Evolutionary conservation across 2,329 filamentous ascomycete genomes (phyloP).

Genomic region (Diaporthe ilicicola): DNA sequence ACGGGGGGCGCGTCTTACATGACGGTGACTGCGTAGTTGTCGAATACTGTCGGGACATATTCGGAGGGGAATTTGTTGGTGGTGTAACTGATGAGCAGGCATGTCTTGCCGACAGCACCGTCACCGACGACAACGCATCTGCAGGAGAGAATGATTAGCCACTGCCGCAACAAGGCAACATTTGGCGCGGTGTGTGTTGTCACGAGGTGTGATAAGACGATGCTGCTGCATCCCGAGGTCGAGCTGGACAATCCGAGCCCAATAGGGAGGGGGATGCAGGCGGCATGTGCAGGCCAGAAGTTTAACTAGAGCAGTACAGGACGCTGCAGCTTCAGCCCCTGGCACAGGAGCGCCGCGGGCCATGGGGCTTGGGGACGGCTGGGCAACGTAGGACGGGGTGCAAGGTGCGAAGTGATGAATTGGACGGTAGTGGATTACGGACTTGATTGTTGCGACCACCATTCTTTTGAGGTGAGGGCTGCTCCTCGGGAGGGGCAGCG

Average conservation of each 20-base stretch:
- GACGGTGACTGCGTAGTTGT: conserved; percentile 99
- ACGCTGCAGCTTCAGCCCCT: conserved; percentile 12
- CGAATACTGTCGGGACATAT: conserved; percentile 99
- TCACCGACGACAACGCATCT: conserved; percentile 99
- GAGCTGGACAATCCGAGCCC: conserved; percentile 19
- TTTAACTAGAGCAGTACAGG: conserved; percentile 17
- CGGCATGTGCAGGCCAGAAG: conserved; percentile 24
- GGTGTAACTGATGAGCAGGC: conserved; percentile 98
- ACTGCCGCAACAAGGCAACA: conserved; percentile 4
- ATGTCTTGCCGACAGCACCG: conserved; percentile 99
- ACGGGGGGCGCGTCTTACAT: conserved; percentile 75
- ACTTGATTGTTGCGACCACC: conserved; percentile 73
- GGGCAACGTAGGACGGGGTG: conserved; percentile 24
- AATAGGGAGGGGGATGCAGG: conserved; percentile 15
- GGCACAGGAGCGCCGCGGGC: conserved; percentile 3
- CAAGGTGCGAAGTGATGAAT: conserved; percentile 21
- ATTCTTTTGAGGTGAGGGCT: conserved; percentile 57
- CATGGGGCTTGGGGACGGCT: conserved; percentile 2
- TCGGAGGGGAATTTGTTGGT: conserved; percentile 99
- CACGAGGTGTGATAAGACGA: conserved; percentile 21
- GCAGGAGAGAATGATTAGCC: conserved; percentile 34
- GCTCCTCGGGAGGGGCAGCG: conserved; percentile 50
- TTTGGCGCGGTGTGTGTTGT: conserved; percentile 16
- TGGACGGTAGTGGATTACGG: conserved; percentile 44
- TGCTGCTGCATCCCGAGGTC: conserved; percentile 20